Percentiles rank a stretch among this genome's conserved stretches.
phyloP scores from a whole-genome alignment of 2,329 filamentous ascomycete species.

The Pseudocercospora vitis region DNA sequence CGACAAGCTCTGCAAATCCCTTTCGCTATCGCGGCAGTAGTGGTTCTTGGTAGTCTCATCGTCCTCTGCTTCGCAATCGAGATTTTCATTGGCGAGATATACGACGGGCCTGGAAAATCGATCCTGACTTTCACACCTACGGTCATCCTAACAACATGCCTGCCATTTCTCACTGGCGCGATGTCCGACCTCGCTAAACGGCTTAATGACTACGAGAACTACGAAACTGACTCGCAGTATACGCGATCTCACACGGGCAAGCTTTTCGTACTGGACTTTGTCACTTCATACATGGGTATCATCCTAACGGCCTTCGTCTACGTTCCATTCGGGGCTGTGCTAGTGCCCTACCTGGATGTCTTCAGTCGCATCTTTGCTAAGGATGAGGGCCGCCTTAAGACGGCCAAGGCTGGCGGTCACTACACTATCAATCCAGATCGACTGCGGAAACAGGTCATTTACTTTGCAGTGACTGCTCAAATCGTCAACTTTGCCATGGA shows the following conservation, averaged over 20 bases:
- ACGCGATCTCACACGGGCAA: conserved; percentile 85
- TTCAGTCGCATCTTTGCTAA: conserved; percentile 74
- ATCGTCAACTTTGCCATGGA: conserved; percentile 85
- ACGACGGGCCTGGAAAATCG: conserved; percentile 81
- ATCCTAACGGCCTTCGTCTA: conserved; percentile 93
- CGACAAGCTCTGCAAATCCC: conserved; percentile 80
- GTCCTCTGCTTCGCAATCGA: conserved; percentile 87
- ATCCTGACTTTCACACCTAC: conserved; percentile 88
- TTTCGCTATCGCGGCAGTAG: conserved; percentile 72
- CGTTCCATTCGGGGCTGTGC: conserved; percentile 80
- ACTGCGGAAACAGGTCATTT: conserved; percentile 88
- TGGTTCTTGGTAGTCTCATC: conserved; percentile 77
- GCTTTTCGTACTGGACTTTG: conserved; percentile 94
- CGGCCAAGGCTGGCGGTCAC: conserved; percentile 46
- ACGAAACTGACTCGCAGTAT: conserved; percentile 81
- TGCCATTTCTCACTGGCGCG: conserved; percentile 74
- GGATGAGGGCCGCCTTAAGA: conserved; percentile 63
- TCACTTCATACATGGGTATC: conserved; percentile 91
- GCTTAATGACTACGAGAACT: conserved; percentile 85
- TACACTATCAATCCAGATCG: conserved; percentile 83
- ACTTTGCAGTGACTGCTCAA: conserved; percentile 92
- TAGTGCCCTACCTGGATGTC: conserved; percentile 83
- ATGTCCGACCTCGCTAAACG: conserved; percentile 74
- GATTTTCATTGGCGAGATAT: conserved; percentile 93
- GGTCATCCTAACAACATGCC: conserved; percentile 75